These are phyloP conservation scores for Sclerotinia spermophila DNA, from an alignment of 2,329 filamentous ascomycete genomes.

Conservation along the genomic window DNA sequence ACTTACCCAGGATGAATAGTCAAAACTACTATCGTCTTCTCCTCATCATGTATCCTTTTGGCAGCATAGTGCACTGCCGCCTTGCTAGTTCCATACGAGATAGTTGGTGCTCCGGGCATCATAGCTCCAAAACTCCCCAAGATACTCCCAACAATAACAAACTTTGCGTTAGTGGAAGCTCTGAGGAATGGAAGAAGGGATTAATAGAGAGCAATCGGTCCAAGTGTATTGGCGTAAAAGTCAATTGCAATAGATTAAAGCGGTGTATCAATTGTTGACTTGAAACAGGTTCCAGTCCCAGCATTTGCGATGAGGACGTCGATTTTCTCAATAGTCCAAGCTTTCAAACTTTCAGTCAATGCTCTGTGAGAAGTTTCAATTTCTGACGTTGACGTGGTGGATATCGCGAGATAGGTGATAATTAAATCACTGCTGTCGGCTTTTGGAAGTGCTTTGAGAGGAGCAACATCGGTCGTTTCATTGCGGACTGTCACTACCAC, in stretches of 20 bases:
- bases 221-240: slow-evolving; percentile 45
- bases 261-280: slow-evolving; percentile 34
- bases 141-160: slow-evolving; percentile 39
- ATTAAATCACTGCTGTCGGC: slow-evolving; percentile 38
- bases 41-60: slow-evolving; percentile 40
- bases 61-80: slow-evolving; percentile 39
- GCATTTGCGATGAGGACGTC: slow-evolving; percentile 53
- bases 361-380: not conserved
- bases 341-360: slow-evolving; percentile 18
- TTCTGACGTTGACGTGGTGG: slow-evolving; percentile 29
- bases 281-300: slow-evolving; percentile 39
- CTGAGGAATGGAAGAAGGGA: slow-evolving; percentile 41
- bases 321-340: slow-evolving; percentile 40
- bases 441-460: slow-evolving; percentile 31
- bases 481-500: slow-evolving; percentile 43
- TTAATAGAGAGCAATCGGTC: slow-evolving; percentile 45
- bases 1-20: slow-evolving; percentile 34
- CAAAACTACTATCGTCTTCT: slow-evolving; percentile 37
- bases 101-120: slow-evolving; percentile 21
- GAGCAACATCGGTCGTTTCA: slow-evolving; percentile 23
- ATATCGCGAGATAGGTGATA: slow-evolving; percentile 36
- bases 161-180: slow-evolving; percentile 37
- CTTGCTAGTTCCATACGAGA: slow-evolving; percentile 46
- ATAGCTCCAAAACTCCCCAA: slow-evolving; percentile 30
- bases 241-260: slow-evolving; percentile 39